Base-by-base conservation (phyloP, 2,329 filamentous ascomycete genomes). In the Bimuria novae-zelandiae region DNA sequence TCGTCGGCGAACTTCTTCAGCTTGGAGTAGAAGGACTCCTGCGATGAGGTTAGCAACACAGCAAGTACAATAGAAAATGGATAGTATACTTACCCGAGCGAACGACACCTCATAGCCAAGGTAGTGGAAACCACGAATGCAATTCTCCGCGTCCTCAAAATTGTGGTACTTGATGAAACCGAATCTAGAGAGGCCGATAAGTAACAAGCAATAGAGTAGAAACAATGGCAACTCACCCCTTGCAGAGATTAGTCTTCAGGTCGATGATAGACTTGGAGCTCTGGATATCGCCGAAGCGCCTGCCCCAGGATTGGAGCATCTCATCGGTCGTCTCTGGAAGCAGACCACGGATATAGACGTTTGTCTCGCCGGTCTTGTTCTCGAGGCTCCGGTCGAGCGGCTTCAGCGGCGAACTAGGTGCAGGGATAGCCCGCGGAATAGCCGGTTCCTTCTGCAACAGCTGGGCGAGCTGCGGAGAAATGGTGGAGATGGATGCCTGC, bases 181-280 rank as follows among this genome's bases (percentile, higher is more conserved):
- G 70, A 97, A 99, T 12, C 94, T 97, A 65, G 17, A 16, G 51
- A 6, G 1, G 19, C 7, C 0, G 23, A 37, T 69, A 33, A 67
- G 52, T 36, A 27, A 30, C 35, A 19, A 37, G 22, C 36, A 12
- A 23, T 2, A 1, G 23, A 32, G n/a, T 22, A 29, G 12, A 37
- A 42, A 35, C 3, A 17, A 19, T 23, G n/a, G 51, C 54, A 7
- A 77, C 82, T 67, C 78, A 96, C 94, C 94, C 94, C 78, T 99
- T 99, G 84, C 94, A 99, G 59, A 92, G 88, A 55, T 92, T 90
- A 43, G 91, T 96, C 62, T 89, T 87, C 47, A 92, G 88, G 77
- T 99, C 95, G 68, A 99, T 96, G 77, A 99, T 99, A 12, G 95
- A 94, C 81, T 99, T 99, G 69, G 92, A 97, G 61, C 92, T 96